Evolutionary conservation across 225 moss, liverwort and hornwort genomes (phyloP), one percentile per base, ranked within the genome.

Genomic region (Polytrichum commune): DNA sequence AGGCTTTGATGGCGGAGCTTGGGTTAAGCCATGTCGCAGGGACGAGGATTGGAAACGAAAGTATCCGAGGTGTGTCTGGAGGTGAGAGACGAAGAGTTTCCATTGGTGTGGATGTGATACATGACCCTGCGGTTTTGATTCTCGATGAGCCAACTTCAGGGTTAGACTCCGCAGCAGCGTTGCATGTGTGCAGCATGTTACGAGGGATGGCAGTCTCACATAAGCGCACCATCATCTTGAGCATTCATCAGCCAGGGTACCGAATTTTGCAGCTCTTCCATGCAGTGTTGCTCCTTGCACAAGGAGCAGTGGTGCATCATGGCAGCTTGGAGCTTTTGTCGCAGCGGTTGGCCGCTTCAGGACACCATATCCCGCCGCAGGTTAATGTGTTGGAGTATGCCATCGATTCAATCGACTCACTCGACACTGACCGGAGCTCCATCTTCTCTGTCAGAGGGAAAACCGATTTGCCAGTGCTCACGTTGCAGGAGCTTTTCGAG

Each of bases 101-200:
- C 2, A 92, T 92, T 2, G 92, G 92, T 0, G 85, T 90, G 57
- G 92, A 92, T 5, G 85, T 92, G 5, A 90, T 92, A 28, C 90
- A 92, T 29, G 90, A 92, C 54, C 92, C 92, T 0, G 87, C 83
- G 0, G 92, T 92, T 22, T 26, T 92, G 22, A 74, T 92, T 58
- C 69, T 90, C 1, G 92, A 92, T 19, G 92, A 92, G 62, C 92
- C 92, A 1, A 92, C 90, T 0, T 87, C 90, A 0, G 92, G 92
- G 62, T 62, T 92, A 8, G 92, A 92, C 46, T 90, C 89, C 4
- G 90, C 79, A 2, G 90, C 88, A 0, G 92, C 92, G 0, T 68
- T 92, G 46, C 89, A 92, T 20, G 85, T 91, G 0, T 70, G 83
- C 8, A 83, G 85, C 69, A 89, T 89, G 89, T 75, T 91, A 29